phyloP scores from a whole-genome alignment of 768 basidiomycete species.

The Gyrodon lividus region DNA sequence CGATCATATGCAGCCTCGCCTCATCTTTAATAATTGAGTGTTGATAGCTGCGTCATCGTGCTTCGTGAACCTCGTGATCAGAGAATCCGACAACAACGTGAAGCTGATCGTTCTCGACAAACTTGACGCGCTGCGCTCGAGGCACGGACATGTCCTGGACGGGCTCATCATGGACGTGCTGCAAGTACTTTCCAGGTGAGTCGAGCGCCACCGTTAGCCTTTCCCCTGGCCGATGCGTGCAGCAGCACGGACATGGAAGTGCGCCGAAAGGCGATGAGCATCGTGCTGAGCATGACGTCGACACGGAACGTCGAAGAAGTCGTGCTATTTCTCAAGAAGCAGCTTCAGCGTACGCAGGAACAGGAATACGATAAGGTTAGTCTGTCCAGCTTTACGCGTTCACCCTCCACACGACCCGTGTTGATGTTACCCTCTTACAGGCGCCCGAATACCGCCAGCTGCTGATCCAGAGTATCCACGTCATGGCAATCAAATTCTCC shows the following conservation, averaged over 20 bases:
- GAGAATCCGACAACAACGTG: conserved; percentile 99
- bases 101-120: conserved; percentile 96
- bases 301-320: conserved; percentile 96
- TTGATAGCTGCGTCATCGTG: conserved; percentile 79
- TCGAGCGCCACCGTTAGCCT: not conserved
- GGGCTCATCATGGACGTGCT: too few relatives aligned
- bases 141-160: too few relatives aligned
- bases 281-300: conserved; percentile 90
- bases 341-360: conserved; percentile 91
- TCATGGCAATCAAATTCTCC: conserved; percentile 94
- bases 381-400: not conserved
- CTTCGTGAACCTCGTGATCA: conserved; percentile 85
- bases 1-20: not conserved
- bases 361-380: conserved; percentile 79
- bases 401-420: not conserved
- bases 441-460: conserved; percentile 94
- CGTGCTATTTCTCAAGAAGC: conserved; percentile 93
- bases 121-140: conserved; percentile 75
- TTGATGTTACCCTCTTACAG: conserved; percentile 37
- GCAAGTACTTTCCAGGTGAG: conserved; percentile 81
- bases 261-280: conserved; percentile 83
- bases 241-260: conserved; percentile 93
- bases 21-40: conserved; percentile 3
- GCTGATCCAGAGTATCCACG: conserved; percentile 95
- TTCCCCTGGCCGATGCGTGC: not conserved